Evolutionary conservation across 139 green algal genomes (phyloP).

Genomic region (Tetradesmus obliquus): DNA sequence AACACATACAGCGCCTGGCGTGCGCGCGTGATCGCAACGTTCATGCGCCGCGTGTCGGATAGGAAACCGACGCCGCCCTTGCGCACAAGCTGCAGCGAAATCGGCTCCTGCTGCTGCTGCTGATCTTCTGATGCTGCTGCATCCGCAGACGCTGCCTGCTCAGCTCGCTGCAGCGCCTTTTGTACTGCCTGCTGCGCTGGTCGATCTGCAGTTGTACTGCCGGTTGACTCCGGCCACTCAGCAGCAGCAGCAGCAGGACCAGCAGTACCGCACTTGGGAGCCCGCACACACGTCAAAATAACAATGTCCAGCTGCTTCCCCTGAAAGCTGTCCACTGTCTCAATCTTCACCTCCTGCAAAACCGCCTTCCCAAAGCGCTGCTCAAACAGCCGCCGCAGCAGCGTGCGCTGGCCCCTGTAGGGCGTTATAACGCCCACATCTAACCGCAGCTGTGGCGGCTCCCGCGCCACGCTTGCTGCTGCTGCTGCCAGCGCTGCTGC

Average conservation of each 20-base stretch:
- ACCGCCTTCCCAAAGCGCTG: constrained; percentile 57
- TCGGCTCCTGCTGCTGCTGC: constrained; percentile 28
- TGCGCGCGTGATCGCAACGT: constrained; percentile 90
- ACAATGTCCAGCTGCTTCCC: constrained; percentile 94
- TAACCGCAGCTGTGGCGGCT: not conserved
- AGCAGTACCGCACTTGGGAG: constrained; percentile 16
- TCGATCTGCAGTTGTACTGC: not conserved
- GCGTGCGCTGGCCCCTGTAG: constrained; percentile 83
- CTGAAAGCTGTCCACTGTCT: constrained; percentile 94
- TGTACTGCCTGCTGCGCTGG: constrained; percentile 14
- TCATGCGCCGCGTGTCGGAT: constrained; percentile 84
- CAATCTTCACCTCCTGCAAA: constrained; percentile 76
- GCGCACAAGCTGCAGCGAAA: not conserved
- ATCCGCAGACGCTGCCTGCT: not conserved
- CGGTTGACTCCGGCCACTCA: not conserved
- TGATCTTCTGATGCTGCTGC: not conserved
- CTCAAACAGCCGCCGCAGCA: constrained; percentile 73
- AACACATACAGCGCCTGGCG: constrained; percentile 85
- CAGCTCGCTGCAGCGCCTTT: constrained; percentile 8
- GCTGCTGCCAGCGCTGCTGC: constrained; percentile 20
- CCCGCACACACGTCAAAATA: constrained; percentile 91
- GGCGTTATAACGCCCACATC: constrained; percentile 85
- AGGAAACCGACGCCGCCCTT: constrained; percentile 78
- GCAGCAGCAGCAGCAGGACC: constrained; percentile 18
- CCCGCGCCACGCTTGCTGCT: not conserved